Evolutionary conservation across 768 basidiomycete genomes (phyloP).

Genomic region (Kockovaella imperatae): DNA sequence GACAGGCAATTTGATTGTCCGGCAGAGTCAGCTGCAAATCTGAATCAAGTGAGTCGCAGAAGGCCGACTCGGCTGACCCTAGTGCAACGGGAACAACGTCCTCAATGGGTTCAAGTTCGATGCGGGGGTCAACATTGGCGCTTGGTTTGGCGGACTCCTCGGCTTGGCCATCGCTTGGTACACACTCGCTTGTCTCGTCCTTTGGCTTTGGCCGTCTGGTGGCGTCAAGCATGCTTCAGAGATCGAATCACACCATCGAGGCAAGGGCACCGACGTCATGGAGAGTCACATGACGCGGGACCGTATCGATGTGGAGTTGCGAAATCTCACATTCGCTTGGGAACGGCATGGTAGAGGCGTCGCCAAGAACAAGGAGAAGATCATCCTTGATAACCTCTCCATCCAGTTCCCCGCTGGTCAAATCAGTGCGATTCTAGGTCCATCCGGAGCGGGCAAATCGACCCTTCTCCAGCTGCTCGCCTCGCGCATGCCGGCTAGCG

Average conservation of each 20-base stretch:
- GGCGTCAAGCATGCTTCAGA: slow-evolving; percentile 33
- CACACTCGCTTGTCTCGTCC: slow-evolving; percentile 35
- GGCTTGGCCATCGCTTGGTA: slow-evolving; percentile 41
- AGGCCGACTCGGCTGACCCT: not conserved
- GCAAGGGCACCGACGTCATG: slow-evolving; percentile 28
- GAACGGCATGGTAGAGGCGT: slow-evolving; percentile 14
- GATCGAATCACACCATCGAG: slow-evolving; percentile 29
- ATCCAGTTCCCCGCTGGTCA: slow-evolving; percentile 44
- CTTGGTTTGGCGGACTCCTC: slow-evolving; percentile 36
- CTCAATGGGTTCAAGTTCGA: slow-evolving; percentile 44
- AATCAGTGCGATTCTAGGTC: slow-evolving; percentile 45
- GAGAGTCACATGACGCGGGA: slow-evolving; percentile 38
- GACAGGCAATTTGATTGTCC: slow-evolving; percentile 41
- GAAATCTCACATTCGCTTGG: slow-evolving; percentile 23
- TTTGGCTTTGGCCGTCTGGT: slow-evolving; percentile 36
- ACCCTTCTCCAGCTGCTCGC: slow-evolving; percentile 47
- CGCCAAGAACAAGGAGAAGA: slow-evolving; percentile 22
- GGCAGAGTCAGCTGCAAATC: slow-evolving; percentile 25
- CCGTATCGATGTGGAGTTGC: slow-evolving; percentile 37
- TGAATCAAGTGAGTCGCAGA: slow-evolving; percentile 12
- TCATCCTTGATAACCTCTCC: slow-evolving; percentile 43
- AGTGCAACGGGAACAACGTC: slow-evolving; percentile 47
- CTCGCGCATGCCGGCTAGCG: slow-evolving; percentile 35
- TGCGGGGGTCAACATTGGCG: slow-evolving; percentile 22
- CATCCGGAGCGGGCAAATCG: slow-evolving; percentile 40